Base-by-base conservation (phyloP, 2,329 filamentous ascomycete genomes). In the Juglanconis oblonga region DNA sequence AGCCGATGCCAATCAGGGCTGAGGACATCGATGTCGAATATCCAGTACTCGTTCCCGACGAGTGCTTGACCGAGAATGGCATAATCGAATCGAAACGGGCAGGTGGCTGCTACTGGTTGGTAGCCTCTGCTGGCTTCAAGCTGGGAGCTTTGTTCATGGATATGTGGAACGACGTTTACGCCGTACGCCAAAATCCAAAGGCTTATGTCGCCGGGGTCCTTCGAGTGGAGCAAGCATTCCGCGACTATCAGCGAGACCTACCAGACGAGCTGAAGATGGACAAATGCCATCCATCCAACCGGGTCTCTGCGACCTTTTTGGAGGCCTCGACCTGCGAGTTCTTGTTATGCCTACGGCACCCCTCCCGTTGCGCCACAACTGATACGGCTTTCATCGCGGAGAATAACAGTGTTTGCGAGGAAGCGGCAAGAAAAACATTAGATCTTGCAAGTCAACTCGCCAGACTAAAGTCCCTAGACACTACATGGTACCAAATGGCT, bases 21-120 rank as follows among this genome's bases (percentile, higher is more conserved):
- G 86, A 90, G 55, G 90, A 95, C 64, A 89, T 92, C 66, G 91
- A 96, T 67, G 84, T 90, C 40, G 90, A 92, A 63, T 84, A 92
- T 52, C 91, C 91, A 1, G 82, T 90, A 59, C 76, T 86, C 5
- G 81, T 93, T 36, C 80, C 87, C 32, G 92, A 96, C 69, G 87
- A 90, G 65, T 78, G 87, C 35, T 80, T 92, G 0, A 84, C 82
- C 0, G 86, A 90, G 42, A 76, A 85, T 3, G 87, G 87, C 3
- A 76, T 88, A n/a, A 60, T 70, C 50, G 81, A 87, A 65, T 76
- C 77, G 6, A 77, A 80, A 29, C 77, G 76, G 60, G 73, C 78
- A 3, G 77, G 80, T n/a, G 83, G 83, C 49, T 94, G 90, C 70
- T 80, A 80, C 1, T 92, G 87, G 68, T 79, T 85, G 53, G 82